A percentile compares a stretch with the other conserved stretches of the same genome.
Conservation (phyloP, 139 green algal species). For the Ettlia oleoabundans region DNA sequence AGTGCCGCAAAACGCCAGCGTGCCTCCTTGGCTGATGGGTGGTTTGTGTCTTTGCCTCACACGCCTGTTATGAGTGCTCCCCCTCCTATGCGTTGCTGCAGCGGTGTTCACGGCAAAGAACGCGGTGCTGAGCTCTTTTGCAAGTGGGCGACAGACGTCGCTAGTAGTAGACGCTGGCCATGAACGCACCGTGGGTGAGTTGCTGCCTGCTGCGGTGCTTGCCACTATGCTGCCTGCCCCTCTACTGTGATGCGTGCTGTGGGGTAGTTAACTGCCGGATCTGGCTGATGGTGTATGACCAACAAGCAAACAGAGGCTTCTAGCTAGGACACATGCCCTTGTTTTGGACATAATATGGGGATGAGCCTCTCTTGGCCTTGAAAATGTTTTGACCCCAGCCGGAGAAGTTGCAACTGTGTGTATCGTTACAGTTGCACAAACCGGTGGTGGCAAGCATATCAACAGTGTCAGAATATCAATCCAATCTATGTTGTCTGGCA, state of each 20-base stretch:
- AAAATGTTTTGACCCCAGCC: no score
- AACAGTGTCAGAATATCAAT: no score
- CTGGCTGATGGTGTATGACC: no score
- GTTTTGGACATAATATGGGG: no score
- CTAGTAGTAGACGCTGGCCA: conserved; percentile 91
- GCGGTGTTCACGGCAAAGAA: conserved; percentile 93
- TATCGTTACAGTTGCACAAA: conserved; percentile 24
- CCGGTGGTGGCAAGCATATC: neutral
- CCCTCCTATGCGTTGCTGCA: neutral
- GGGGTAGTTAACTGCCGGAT: no score
- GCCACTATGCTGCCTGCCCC: neutral
- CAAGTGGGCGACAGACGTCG: conserved; percentile 84
- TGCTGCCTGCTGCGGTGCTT: neutral
- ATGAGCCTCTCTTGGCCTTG: no score
- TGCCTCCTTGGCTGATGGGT: conserved; percentile 46
- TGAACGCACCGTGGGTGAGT: conserved; percentile 70
- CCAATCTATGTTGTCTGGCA: no score
- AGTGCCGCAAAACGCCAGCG: no score
- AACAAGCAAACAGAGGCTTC: no score
- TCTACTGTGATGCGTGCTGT: neutral
- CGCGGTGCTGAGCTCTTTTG: conserved; percentile 89
- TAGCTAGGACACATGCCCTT: no score
- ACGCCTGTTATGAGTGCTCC: neutral
- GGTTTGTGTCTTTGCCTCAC: conserved; percentile 80
- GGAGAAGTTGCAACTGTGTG: no score